Percentiles rank a stretch among this genome's conserved stretches.
phyloP scores from a whole-genome alignment of 768 basidiomycete genomes.

The Leucocoprinus sp. region DNA sequence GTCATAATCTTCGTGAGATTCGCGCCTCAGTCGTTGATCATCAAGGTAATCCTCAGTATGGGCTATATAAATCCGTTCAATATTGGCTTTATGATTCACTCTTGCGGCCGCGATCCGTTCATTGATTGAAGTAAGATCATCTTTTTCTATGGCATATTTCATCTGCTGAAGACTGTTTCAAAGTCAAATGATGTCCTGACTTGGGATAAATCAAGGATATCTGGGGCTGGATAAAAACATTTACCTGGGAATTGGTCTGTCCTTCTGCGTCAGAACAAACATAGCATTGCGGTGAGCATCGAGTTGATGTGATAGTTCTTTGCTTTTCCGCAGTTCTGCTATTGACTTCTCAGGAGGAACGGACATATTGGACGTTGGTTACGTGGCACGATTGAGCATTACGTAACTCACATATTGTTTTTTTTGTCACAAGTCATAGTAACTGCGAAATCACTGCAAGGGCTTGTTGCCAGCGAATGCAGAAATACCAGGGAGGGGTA shows the following conservation, averaged over 20 bases:
- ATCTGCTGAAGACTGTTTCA: slow-evolving; percentile 4
- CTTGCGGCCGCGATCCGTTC: slow-evolving; percentile 3
- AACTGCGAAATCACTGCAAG: too few species aligned
- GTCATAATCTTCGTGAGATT: slow-evolving; percentile 4
- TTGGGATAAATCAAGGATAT: not conserved
- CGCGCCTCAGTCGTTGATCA: slow-evolving; percentile 4
- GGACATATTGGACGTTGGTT: not conserved
- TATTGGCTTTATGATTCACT: not conserved
- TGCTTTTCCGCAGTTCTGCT: not conserved
- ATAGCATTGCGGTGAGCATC: slow-evolving; percentile 12
- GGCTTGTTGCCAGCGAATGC: too few species aligned
- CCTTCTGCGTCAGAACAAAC: slow-evolving; percentile 17
- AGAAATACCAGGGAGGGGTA: too few species aligned
- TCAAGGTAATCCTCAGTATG: slow-evolving; percentile 9
- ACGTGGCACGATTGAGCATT: too few species aligned
- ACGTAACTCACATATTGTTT: too few species aligned
- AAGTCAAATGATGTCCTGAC: not conserved
- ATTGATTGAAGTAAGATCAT: slow-evolving; percentile 1
- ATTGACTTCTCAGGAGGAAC: not conserved
- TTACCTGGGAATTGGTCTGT: slow-evolving; percentile 15
- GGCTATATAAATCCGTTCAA: slow-evolving; percentile 1
- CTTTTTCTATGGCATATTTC: slow-evolving; percentile 5
- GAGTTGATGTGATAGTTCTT: not conserved
- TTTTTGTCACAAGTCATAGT: too few species aligned
- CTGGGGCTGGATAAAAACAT: not conserved